Percentiles rank a stretch among this genome's conserved stretches.
phyloP scores from a whole-genome alignment of 257 asterid species.

The Solanum etuberosum region DNA sequence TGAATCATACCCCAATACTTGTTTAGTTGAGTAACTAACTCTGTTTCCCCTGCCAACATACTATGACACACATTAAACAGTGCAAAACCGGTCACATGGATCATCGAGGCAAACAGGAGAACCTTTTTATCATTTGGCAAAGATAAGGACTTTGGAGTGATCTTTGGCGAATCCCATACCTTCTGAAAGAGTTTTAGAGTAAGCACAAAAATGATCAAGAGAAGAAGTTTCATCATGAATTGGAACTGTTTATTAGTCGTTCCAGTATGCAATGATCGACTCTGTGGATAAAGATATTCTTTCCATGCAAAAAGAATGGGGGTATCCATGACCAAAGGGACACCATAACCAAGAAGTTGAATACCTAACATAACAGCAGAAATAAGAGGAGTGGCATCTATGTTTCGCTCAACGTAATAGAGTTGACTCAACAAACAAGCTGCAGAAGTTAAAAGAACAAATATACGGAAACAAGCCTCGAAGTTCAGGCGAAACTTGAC shows the following conservation, averaged over 20 bases:
- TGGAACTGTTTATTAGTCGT: not conserved
- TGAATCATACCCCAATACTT: not conserved
- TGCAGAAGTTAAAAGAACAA: not conserved
- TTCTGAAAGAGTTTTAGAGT: slow-evolving; percentile 1
- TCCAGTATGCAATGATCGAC: not conserved
- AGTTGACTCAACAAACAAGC: not conserved
- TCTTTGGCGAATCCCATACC: not conserved
- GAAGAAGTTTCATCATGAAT: not conserved
- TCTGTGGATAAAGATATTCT: not conserved
- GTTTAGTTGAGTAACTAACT: not conserved
- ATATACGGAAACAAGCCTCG: not conserved
- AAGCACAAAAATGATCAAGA: not conserved
- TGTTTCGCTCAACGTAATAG: not conserved
- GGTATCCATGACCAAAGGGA: slow-evolving; percentile 1
- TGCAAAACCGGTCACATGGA: not conserved
- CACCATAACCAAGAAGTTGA: not conserved
- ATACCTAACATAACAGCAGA: not conserved
- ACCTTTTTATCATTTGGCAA: slow-evolving; percentile 4
- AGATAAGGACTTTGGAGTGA: not conserved
- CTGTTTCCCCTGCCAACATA: not conserved
- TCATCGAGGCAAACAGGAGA: not conserved
- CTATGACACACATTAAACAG: not conserved
- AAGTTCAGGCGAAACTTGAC: not conserved
- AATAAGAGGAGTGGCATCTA: not conserved
- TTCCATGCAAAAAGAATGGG: not conserved